Conservation (phyloP, 495 filamentous ascomycete species). For the Pyronema omphalodes region DNA sequence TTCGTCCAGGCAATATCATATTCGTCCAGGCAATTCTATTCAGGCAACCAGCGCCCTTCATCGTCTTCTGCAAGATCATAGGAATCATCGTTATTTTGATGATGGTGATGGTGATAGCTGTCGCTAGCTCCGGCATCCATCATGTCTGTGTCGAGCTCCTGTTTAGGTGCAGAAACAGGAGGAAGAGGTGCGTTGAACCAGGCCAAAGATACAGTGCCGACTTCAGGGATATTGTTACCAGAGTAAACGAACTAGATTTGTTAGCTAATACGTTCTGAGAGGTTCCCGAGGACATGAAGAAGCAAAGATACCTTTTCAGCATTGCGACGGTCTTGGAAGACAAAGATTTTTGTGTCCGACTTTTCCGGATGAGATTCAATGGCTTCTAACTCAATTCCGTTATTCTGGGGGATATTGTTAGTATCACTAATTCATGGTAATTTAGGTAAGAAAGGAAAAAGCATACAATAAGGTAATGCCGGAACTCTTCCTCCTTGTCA, state of each 20-base stretch:
- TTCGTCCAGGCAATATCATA: background rate
- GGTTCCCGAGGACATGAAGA: background rate
- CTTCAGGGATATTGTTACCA: conserved; percentile 45
- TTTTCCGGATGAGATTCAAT: conserved; percentile 46
- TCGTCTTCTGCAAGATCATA: conserved; percentile 27
- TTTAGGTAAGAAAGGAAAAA: conserved; percentile 1
- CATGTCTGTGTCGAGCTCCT: conserved; percentile 12
- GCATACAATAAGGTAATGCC: conserved; percentile 74
- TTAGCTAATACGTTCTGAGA: background rate
- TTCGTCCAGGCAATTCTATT: background rate
- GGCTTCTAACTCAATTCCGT: conserved; percentile 57
- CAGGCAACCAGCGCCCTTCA: conserved; percentile 14
- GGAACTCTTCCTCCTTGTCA: conserved; percentile 63
- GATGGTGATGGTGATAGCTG: conserved; percentile 2
- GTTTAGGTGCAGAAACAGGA: conserved; percentile 3
- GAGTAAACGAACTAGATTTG: conserved; percentile 31
- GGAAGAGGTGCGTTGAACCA: conserved; percentile 43
- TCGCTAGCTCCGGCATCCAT: conserved; percentile 3
- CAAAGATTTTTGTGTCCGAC: conserved; percentile 42
- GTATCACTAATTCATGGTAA: background rate
- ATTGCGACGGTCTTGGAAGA: conserved; percentile 75
- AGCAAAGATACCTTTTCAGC: conserved; percentile 43
- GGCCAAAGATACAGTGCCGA: conserved; percentile 56
- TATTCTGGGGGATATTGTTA: conserved; percentile 37
- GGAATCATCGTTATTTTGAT: conserved; percentile 14